Evolutionary conservation across 1,139 yeast species (phyloP).

Genomic region (Hanseniaspora gamundiae): DNA sequence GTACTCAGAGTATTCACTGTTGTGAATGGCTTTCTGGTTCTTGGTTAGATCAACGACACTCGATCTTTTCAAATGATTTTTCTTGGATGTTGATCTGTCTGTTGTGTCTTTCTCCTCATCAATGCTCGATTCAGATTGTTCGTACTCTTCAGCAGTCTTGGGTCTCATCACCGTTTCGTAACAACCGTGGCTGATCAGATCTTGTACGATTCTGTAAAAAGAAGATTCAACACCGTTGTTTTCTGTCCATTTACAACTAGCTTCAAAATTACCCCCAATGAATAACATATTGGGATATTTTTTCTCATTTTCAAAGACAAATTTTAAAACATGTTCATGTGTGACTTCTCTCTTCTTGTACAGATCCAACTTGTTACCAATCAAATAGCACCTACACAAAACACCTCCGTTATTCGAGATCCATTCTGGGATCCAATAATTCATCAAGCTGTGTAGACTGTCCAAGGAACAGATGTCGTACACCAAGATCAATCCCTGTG

Average conservation of each 20-base stretch:
- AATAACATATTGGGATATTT: slow-evolving; percentile 12
- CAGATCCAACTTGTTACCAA: slow-evolving; percentile 33
- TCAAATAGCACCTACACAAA: slow-evolving; percentile 24
- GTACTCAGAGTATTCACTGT: not conserved
- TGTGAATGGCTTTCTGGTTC: not conserved
- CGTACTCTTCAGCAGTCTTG: not conserved
- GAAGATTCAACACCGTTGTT: slow-evolving; percentile 18
- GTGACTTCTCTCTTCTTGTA: slow-evolving; percentile 21
- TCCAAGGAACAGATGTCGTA: slow-evolving; percentile 47
- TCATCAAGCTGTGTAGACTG: slow-evolving; percentile 40
- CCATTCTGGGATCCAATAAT: slow-evolving; percentile 32
- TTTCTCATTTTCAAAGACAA: slow-evolving; percentile 15
- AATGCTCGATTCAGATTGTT: not conserved
- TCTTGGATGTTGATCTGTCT: too few species aligned
- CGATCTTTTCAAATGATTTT: not conserved
- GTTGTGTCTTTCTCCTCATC: not conserved
- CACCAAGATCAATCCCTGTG: slow-evolving; percentile 50
- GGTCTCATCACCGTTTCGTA: slow-evolving; percentile 14
- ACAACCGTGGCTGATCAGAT: slow-evolving; percentile 21
- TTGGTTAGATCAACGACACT: not conserved
- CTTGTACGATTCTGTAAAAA: slow-evolving; percentile 20
- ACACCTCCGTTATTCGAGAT: slow-evolving; percentile 15
- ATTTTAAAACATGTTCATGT: slow-evolving; percentile 20
- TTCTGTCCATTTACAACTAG: slow-evolving; percentile 24
- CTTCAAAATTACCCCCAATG: slow-evolving; percentile 24